Base-by-base conservation (phyloP, 108 stramenopile genomes). In the Bacterosira constricta region DNA sequence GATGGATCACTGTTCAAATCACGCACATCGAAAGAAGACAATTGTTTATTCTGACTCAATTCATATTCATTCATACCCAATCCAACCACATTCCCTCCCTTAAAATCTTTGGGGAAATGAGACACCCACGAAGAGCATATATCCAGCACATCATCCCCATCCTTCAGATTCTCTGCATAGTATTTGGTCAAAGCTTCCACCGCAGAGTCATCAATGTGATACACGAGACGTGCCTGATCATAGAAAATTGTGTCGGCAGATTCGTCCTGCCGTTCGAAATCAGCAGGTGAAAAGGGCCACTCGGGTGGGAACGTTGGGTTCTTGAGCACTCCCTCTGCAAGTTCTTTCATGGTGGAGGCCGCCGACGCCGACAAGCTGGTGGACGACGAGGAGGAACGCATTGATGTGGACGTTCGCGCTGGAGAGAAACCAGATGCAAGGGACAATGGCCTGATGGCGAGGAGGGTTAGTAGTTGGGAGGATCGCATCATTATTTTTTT, bases 61-160 rank as follows among this genome's bases (percentile, higher is more conserved):
- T 97, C 96, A 63, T 88, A 90, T 44, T 96, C 87, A 63, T 97
- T 97, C 96, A 97, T 97, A 6, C 97, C 96, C 34, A 92, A 65
- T 44, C 89, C 90, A 34, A 90, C 84, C 18, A 92, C 85, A 10
- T 88, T 90, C 1, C 89, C 87, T 17, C 88, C 92, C 54, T 81
- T 89, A 58, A 73, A 89, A 12, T 86, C 85, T 37, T 86, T 87
- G 21, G 92, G 92, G 61, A 85, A 93, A 63, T 98, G 97, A 44
- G 83, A 83, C 7, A 98, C 95, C 93, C 94, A 96, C 9, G 93
- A 94, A 51, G 86, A 83, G 66, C 97, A 98, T 67, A 98, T 92
- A 73, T 98, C 97, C 18, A 98, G 77, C 7, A 96, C 93, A 53
- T 96, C 94, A 0, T 92, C 92, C 4, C 92, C 92, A 18, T 92